A percentile compares a stretch with the other conserved stretches of the same genome.
phyloP scores from a whole-genome alignment of 2,329 filamentous ascomycete species.

The Diplodia scrobiculata region DNA sequence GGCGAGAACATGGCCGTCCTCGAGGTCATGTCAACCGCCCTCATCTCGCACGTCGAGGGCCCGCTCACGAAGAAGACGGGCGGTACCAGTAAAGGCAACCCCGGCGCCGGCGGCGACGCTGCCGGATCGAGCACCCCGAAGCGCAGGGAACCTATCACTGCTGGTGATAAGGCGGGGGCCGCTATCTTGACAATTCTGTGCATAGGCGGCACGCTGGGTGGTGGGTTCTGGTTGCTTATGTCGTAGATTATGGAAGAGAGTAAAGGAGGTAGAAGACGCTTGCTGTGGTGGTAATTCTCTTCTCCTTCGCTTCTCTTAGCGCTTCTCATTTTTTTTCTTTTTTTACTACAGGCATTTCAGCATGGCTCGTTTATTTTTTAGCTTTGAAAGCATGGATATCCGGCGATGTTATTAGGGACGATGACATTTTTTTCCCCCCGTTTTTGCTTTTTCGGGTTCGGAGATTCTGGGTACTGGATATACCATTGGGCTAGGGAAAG shows the following conservation, averaged over 20 bases:
- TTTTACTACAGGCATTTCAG: too few species aligned
- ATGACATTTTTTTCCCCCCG: too few species aligned
- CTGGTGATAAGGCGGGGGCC: slow-evolving; percentile 68
- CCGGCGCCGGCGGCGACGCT: slow-evolving; percentile 42
- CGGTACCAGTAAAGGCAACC: slow-evolving; percentile 55
- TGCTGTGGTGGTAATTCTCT: background rate
- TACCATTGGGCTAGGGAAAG: too few species aligned
- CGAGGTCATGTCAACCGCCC: slow-evolving; percentile 54
- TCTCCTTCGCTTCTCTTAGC: background rate
- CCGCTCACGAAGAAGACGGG: slow-evolving; percentile 53
- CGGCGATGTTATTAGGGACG: too few species aligned
- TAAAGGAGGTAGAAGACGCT: background rate
- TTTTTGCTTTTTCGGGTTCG: too few species aligned
- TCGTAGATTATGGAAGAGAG: background rate
- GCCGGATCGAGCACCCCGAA: slow-evolving; percentile 37
- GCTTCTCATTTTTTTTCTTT: too few species aligned
- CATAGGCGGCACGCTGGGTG: slow-evolving; percentile 57
- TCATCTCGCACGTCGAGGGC: slow-evolving; percentile 16
- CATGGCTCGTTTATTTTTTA: too few species aligned
- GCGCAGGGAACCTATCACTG: slow-evolving; percentile 49
- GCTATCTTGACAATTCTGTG: slow-evolving; percentile 64
- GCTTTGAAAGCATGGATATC: too few species aligned
- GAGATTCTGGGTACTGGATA: too few species aligned
- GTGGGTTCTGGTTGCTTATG: slow-evolving; percentile 57
- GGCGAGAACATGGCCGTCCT: slow-evolving; percentile 63